Evolutionary conservation across 1,139 yeast genomes (phyloP).

Genomic region (Saccharomyces hybrid): DNA sequence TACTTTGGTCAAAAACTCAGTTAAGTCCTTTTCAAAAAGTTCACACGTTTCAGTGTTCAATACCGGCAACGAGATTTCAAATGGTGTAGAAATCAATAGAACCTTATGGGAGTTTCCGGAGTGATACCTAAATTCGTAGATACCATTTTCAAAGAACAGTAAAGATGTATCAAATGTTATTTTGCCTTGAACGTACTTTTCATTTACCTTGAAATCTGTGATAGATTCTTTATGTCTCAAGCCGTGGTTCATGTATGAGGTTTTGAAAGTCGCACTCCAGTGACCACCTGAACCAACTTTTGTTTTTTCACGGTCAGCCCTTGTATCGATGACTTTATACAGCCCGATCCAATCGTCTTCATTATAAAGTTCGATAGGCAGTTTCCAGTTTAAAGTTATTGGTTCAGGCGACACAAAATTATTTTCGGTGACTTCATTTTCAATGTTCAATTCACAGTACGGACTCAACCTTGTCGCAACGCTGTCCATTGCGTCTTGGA

Average conservation of each 20-base stretch:
- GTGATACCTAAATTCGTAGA: conserved; percentile 73
- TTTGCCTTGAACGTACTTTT: conserved; percentile 39
- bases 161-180: conserved; percentile 44
- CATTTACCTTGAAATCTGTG: conserved; percentile 25
- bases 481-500: conserved; percentile 1
- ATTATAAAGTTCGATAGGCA: conserved; percentile 39
- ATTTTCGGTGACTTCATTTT: background rate
- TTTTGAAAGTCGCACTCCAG: conserved; percentile 51
- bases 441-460: conserved; percentile 3
- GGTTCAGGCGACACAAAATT: conserved; percentile 33
- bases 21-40: conserved; percentile 15
- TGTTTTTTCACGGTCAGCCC: conserved; percentile 52
- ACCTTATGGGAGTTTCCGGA: conserved; percentile 65
- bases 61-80: conserved; percentile 46
- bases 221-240: conserved; percentile 15
- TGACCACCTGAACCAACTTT: conserved; percentile 58
- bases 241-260: conserved; percentile 20
- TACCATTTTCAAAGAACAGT: conserved; percentile 62
- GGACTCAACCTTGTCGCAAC: conserved; percentile 2
- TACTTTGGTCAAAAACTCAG: conserved; percentile 19
- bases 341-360: conserved; percentile 71
- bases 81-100: conserved; percentile 58
- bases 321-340: conserved; percentile 57
- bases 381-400: conserved; percentile 48
- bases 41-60: conserved; percentile 35